Conservation (phyloP, 2,329 filamentous ascomycete species). For the Alternaria rosae region DNA sequence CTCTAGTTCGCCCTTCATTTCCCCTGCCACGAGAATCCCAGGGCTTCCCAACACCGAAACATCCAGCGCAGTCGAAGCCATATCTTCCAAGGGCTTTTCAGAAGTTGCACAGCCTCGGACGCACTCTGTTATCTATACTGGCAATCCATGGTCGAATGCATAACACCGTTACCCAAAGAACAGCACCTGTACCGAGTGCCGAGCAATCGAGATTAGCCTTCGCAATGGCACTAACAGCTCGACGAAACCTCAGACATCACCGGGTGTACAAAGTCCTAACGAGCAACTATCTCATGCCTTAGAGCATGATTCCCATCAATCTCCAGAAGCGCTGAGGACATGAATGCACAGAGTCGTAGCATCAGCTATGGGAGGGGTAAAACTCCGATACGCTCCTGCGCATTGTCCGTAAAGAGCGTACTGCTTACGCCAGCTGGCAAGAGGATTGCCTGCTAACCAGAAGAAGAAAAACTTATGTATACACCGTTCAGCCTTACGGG, state of each 20-base stretch:
- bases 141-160: background rate
- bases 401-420: constrained; percentile 4
- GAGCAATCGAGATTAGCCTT: background rate
- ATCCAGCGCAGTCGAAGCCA: background rate
- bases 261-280: background rate
- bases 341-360: background rate
- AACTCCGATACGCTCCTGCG: background rate
- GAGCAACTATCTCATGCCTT: too few relatives aligned
- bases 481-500: background rate
- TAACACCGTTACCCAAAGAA: background rate
- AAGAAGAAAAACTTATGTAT: background rate
- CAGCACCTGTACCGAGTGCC: background rate
- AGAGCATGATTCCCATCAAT: too few relatives aligned
- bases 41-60: background rate
- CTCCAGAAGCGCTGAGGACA: background rate
- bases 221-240: background rate
- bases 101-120: background rate
- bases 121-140: too few relatives aligned
- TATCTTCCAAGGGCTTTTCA: background rate
- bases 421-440: constrained; percentile 2
- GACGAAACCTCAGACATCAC: background rate
- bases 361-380: background rate
- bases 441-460: background rate
- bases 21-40: background rate
- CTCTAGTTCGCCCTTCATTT: constrained; percentile 12